Evolutionary conservation across 2,329 filamentous ascomycete genomes (phyloP).

Genomic region (Aspergillus sp.): DNA sequence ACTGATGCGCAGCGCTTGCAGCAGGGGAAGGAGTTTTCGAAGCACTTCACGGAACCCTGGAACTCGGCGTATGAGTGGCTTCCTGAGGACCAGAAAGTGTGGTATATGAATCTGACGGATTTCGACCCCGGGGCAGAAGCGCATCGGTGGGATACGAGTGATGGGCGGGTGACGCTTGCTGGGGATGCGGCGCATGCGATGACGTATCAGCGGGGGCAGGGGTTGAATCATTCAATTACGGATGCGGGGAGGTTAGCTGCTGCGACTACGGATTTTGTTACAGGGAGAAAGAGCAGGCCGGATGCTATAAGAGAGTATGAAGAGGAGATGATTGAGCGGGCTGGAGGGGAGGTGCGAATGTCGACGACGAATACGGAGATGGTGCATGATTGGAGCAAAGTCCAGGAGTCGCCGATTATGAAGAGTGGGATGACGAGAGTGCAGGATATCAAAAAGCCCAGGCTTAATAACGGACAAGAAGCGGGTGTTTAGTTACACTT

Average conservation of each 20-base stretch:
- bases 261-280: constrained; percentile 13
- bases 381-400: constrained; percentile 44
- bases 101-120: constrained; percentile 18
- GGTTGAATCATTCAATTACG: constrained; percentile 54
- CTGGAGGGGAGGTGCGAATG: constrained; percentile 45
- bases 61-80: constrained; percentile 32
- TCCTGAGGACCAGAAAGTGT: constrained; percentile 19
- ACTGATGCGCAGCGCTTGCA: constrained; percentile 13
- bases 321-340: constrained; percentile 41
- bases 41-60: constrained; percentile 45
- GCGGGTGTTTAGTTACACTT: no score
- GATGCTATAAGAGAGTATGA: constrained; percentile 29
- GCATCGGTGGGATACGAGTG: constrained; percentile 22
- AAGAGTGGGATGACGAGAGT: constrained; percentile 12
- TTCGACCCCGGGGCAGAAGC: constrained; percentile 14
- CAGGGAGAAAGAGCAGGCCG: constrained; percentile 8
- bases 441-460: background rate
- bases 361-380: constrained; percentile 47
- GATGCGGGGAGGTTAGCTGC: constrained; percentile 24
- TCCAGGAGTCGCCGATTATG: constrained; percentile 20
- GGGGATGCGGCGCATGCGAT: constrained; percentile 63
- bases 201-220: constrained; percentile 59
- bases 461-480: no score
- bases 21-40: constrained; percentile 43
- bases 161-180: constrained; percentile 46